phyloP scores from a whole-genome alignment of 2,329 filamentous ascomycete genomes.

The Escovopsis weberi region DNA sequence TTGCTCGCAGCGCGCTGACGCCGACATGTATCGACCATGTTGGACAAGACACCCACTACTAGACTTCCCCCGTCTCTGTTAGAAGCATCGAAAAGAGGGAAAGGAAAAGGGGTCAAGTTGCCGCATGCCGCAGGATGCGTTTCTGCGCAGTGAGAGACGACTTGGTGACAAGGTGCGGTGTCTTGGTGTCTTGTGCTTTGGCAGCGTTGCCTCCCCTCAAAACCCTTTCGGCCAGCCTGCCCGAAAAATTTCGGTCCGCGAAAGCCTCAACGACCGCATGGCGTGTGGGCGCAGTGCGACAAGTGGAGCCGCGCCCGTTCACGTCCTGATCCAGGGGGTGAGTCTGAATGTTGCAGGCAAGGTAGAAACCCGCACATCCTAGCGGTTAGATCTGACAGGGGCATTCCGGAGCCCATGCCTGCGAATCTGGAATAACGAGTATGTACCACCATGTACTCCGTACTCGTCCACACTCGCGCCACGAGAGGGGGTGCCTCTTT shows the following conservation, averaged over 20 bases:
- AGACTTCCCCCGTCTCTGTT: no score
- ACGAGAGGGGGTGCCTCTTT: no score
- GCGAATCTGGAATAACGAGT: no score
- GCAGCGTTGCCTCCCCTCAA: background rate
- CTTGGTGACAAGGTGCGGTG: background rate
- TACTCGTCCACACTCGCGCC: no score
- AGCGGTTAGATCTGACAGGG: constrained; percentile 1
- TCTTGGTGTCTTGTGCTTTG: background rate
- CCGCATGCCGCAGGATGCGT: no score
- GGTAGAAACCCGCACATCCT: constrained; percentile 1
- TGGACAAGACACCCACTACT: no score
- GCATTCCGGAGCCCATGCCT: background rate
- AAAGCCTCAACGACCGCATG: background rate
- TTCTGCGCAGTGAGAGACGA: background rate
- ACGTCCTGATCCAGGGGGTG: background rate
- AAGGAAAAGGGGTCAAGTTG: no score
- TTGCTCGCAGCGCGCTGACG: no score
- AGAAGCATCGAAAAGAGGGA: no score
- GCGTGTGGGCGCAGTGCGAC: background rate
- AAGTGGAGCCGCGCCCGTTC: background rate
- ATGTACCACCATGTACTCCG: no score
- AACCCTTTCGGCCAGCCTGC: constrained; percentile 2
- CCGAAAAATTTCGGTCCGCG: constrained; percentile 13
- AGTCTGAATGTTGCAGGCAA: no score
- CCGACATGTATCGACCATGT: no score